Base-by-base conservation (phyloP, 2,329 filamentous ascomycete species). In the Penicillium psychrosexuale region DNA sequence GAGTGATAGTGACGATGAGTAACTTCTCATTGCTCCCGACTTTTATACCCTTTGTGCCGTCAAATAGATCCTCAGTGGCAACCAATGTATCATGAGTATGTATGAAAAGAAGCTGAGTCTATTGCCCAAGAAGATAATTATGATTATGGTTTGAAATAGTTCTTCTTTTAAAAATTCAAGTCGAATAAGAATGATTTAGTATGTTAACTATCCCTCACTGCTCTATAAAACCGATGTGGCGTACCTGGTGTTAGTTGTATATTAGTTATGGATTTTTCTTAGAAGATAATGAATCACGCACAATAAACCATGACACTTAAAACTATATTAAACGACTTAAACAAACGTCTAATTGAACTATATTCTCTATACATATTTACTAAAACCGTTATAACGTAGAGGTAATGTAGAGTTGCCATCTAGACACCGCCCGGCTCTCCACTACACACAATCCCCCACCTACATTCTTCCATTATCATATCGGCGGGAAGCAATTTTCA, bases 381-480 rank as follows among this genome's bases (percentile, higher is more conserved):
- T 24, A n/a, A 12, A 49, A n/a, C 8, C 22, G 37, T 36, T 22
- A 37, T 22, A 51, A 37, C n/a, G 48, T 51, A 28, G 51, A 49
- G 8, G 40, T 39, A 52, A 47, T 38, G 49, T 53, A 51, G 51
- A 31, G 50, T 51, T 45, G 51, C 48, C 55, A 49, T 52, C 48
- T 30, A 59, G 60, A 63, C 66, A 70, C 69, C 69, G 69, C 69
- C 67, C 62, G 61, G 61, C 65, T 67, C 65, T 70, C 69, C 68
- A 71, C 69, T 70, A 67, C 70, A 72, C 69, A 71, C 69, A 70
- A 61, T 61, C 61, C 61, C 66, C 64, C 68, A 69, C 67, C 65
- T 65, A 60, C 61, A 61, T 65, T 65, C 57, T 63, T 63, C 56
- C 59, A 66, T 61, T 65, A 70, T 70, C 68, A 66, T 71, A 72